Evolutionary conservation across 805 yeast species (phyloP), one percentile per base, ranked within the genome.

Genomic region (Wickerhamiella nectarea): DNA sequence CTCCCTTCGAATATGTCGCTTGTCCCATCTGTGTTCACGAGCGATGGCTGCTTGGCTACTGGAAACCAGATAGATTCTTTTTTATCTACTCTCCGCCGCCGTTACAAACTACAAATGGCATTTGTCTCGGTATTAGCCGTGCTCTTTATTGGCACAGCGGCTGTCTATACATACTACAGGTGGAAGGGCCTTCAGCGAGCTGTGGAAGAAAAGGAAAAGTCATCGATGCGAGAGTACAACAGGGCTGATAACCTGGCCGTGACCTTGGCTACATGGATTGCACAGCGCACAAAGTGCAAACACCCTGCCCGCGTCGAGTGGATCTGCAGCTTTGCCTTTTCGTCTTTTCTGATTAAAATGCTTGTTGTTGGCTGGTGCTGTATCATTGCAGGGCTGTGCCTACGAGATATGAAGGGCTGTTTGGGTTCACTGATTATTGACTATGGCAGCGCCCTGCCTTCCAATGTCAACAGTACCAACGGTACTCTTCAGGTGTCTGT

Each of bases 111-210:
- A 12, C 38, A 40, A 14, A 25, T 50, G 3, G 33, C 42, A 12
- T 35, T 41, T 11, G 36, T 48, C 17, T 34, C 41, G 4, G 18
- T 36, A 14, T 36, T 48, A 10, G 52, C 52, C 3, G 39, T 46
- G 2, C 11, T 46, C 21, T 24, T 45, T 10, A 15, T 36, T 20
- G 19, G 48, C 3, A 41, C 44, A 1, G 25, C 36, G n/a, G 40
- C 43, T 7, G 28, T 43, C 10, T 39, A 44, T 34, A 46, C 46
- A 24, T 41, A 36, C 20, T 48, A 29, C 25, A 11, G 33, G 21
- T 51, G 51, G 50, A 28, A 28, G 31, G 14, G 6, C 14, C 31
- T 28, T 11, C 12, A n/a, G 14, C 14, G 14, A 6, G 31, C 31
- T 12, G 31, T 28, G 15, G 15, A 28, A 12, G 31, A 28, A 28